Conservation (phyloP, 805 yeast species). For the Geotrichum ghanense region DNA sequence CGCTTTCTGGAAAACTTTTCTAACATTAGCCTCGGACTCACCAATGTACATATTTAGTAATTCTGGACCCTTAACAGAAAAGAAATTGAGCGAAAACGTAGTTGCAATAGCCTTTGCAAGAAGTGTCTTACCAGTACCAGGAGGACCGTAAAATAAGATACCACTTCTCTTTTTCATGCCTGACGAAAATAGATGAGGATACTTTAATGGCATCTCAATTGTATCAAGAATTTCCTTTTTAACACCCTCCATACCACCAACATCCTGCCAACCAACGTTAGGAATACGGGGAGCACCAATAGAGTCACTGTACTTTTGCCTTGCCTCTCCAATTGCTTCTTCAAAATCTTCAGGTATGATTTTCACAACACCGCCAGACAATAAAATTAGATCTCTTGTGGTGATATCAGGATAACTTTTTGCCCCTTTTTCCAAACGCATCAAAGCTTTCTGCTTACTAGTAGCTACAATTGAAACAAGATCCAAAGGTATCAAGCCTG, state of each 20-base stretch:
- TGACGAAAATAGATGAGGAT: slow-evolving; percentile 76
- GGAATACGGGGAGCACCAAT: slow-evolving; percentile 97
- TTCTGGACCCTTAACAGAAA: slow-evolving; percentile 96
- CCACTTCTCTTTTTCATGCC: slow-evolving; percentile 94
- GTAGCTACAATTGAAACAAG: slow-evolving; percentile 55
- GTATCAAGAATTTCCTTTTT: slow-evolving; percentile 92
- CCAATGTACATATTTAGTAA: slow-evolving; percentile 95
- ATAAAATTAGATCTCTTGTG: slow-evolving; percentile 28
- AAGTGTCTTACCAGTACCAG: slow-evolving; percentile 95
- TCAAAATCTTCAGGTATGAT: slow-evolving; percentile 53
- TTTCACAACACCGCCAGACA: slow-evolving; percentile 39
- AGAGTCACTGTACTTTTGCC: slow-evolving; percentile 82
- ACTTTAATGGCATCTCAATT: slow-evolving; percentile 88
- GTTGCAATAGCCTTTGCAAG: slow-evolving; percentile 97
- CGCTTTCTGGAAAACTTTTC: slow-evolving; percentile 87
- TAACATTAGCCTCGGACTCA: slow-evolving; percentile 94
- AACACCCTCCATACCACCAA: slow-evolving; percentile 86
- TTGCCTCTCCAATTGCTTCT: slow-evolving; percentile 63
- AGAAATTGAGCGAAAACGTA: slow-evolving; percentile 84
- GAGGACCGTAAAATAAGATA: slow-evolving; percentile 92
- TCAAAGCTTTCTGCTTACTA: slow-evolving; percentile 48
- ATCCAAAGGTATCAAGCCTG: slow-evolving; percentile 85
- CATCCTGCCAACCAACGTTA: slow-evolving; percentile 91
- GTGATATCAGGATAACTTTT: slow-evolving; percentile 11
- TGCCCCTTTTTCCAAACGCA: slow-evolving; percentile 31